Base-by-base conservation (phyloP, 2,329 filamentous ascomycete species). In the Paecilomyces variotii region DNA sequence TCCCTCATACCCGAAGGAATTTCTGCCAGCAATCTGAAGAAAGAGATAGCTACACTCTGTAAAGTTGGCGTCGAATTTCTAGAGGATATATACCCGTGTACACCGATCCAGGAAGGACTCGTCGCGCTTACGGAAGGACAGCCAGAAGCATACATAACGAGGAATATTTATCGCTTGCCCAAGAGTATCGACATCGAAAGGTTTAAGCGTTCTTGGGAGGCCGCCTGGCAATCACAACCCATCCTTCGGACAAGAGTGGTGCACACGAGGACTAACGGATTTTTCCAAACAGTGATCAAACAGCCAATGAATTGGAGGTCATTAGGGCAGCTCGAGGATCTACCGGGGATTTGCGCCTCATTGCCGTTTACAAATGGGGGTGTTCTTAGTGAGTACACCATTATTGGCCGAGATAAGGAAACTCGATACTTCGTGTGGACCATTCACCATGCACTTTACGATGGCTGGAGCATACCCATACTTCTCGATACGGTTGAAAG, bases 361-460 rank as follows among this genome's bases (percentile, higher is more conserved):
- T 27, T 59, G 14, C 57, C 56, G 10, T 56, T 49, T 19, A 39
- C 26, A 9, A 56, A 64, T 53, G 63, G 64, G 7, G 59, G 58
- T 6, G 39, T 52, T 2, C 54, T 66, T 9, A 54, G 54, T 49
- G 53, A 56, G 10, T 65, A 60, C 30, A 57, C 57, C 1, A 55
- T 65, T 19, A 45, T 54, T 11, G 50, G 54, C 27, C 45, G 53
- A 6, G 25, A n/a, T 12, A 28, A 53, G n/a, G 50, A 57, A 14
- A 39, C 4, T 2, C 45, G 57, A 14, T 65, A 71, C 50, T 70
- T 78, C 24, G 66, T 75, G 12, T 74, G 73, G 60, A 76, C 74
- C 1, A 69, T 73, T 60, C 76, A 79, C 61, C 76, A 78, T 58
- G 73, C 73, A 11, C 64, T 78, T 1, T 79, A 78, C 59, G 77